Evolutionary conservation across 1,284 basidiomycete genomes (phyloP), one percentile per base, ranked within the genome.

Genomic region (Porodaedalea pini): DNA sequence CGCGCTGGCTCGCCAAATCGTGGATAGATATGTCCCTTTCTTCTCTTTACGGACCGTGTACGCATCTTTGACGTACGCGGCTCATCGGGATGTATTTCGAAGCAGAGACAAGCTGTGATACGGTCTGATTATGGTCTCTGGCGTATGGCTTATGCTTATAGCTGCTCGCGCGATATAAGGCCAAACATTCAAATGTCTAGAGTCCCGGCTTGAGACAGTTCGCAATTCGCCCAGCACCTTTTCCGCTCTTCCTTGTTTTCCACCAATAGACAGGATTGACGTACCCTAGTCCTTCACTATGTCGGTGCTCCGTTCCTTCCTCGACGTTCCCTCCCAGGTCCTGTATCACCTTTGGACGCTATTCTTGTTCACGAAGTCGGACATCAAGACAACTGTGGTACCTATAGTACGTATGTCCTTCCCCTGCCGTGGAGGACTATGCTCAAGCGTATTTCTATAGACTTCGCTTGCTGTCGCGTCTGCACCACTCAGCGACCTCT

Each of bases 391-490:
- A 19, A 62, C 53, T 34, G 40, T 62, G 32, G 31, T 61, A 23
- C 61, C 61, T 21, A 47, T 62, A 8, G 61, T 62, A 49, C 32
- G 61, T 32, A 7, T 31, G 45, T 4, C n/a, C 41, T 3, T 31
- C n/a, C n/a, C 10, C 15, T 48, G 25, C 45, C 21, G n/a, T n/a
- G 7, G 6, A 37, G 3, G 27, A 15, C 15, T 27, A 21, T 17
- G 27, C 10, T 27, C 11, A n/a, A 17, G 17, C 17, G 23, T 31
- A 29, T 15, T 41, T 31, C 8, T 31, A 13, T 56, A 78, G 77
- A 69, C 70, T 3, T 49, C 71, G 1, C 71, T 78, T 53, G 67
- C 73, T 0, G 34, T 67, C 5, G 71, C 70, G 1, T 66, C 71
- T 1, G 67, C 74, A n/a, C 72, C 58, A 17, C 36, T 68, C 5